Base-by-base conservation (phyloP, 768 basidiomycete species). In the Mycena indigotica region DNA sequence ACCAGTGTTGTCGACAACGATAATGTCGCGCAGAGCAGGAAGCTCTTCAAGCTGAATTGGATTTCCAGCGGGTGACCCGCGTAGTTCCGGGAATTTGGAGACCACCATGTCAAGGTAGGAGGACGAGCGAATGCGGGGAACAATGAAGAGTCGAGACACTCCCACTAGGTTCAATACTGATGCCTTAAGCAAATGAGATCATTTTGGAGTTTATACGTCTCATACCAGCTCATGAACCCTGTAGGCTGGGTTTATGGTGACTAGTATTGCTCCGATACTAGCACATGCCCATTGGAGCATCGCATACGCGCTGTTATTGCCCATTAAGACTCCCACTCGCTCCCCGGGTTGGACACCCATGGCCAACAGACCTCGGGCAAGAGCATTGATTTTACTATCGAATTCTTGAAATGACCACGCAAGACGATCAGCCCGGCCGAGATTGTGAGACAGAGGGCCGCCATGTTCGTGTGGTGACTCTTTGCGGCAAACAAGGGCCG, bases 281-380 rank as follows among this genome's bases (percentile, higher is more conserved):
- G 90, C 89, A 57, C 88, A 89, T 3, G 91, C 91, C 91, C 90
- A 93, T 64, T 94, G 91, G 23, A 93, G 72, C 74, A 82, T 77
- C 0, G 90, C 90, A 68, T 94, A 94, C 17, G 89, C 77, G 66
- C 91, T 92, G 57, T 83, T 89, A 59, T 93, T 94, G 4, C 91
- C 91, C 90, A 93, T 91, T 35, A 93, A 72, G 5, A 91, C 88
- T 1, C 81, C 92, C 21, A 93, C 84, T 6, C 91, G 77, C 62
- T 92, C 89, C 0, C 92, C 91, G 67, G 82, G 87, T 68, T 75
- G 73, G 3, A 94, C 85, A 16, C 90, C 90, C 73, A 93, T 72
- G 1, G 70, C 71, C 15, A 91, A 57, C 19, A 94, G 75, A 0
- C 91, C 92, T 48, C 88, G 75, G 1, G 91, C 84, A 5, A 90